phyloP scores from a whole-genome alignment of 805 yeast genomes.

The Pichia manshurica region DNA sequence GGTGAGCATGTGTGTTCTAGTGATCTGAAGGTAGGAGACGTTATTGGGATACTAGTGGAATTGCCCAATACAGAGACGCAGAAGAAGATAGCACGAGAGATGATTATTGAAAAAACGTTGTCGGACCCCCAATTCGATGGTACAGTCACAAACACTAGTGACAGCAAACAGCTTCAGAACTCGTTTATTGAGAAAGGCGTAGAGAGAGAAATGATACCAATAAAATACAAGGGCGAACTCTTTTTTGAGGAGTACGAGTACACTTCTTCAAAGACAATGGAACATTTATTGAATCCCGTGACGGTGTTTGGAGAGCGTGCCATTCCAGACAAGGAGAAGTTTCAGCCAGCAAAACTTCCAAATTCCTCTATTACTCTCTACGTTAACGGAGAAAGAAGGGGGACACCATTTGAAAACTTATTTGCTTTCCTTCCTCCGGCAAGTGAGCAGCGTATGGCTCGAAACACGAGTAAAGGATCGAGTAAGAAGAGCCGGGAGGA shows the following conservation, averaged over 20 bases:
- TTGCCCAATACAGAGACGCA: slow-evolving; percentile 55
- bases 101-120: slow-evolving; percentile 28
- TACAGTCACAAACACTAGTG: neutral
- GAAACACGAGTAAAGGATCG: neutral
- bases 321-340: slow-evolving; percentile 43
- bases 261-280: slow-evolving; percentile 61
- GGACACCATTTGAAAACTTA: slow-evolving; percentile 60
- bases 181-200: slow-evolving; percentile 35
- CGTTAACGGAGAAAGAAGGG: slow-evolving; percentile 69
- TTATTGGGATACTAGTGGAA: slow-evolving; percentile 68
- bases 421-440: slow-evolving; percentile 78
- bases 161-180: neutral
- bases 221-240: slow-evolving; percentile 67
- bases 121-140: slow-evolving; percentile 17
- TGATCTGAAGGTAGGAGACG: slow-evolving; percentile 65
- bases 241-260: slow-evolving; percentile 86
- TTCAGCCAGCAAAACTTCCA: slow-evolving; percentile 43
- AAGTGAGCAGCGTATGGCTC: slow-evolving; percentile 40
- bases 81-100: slow-evolving; percentile 34
- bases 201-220: slow-evolving; percentile 80
- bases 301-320: slow-evolving; percentile 67
- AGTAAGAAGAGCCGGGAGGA: slow-evolving; percentile 5
- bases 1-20: slow-evolving; percentile 9
- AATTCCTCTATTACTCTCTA: slow-evolving; percentile 62
- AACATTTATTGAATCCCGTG: slow-evolving; percentile 66